Evolutionary conservation across 768 basidiomycete genomes (phyloP).

Genomic region (Lentinus tigrinus): DNA sequence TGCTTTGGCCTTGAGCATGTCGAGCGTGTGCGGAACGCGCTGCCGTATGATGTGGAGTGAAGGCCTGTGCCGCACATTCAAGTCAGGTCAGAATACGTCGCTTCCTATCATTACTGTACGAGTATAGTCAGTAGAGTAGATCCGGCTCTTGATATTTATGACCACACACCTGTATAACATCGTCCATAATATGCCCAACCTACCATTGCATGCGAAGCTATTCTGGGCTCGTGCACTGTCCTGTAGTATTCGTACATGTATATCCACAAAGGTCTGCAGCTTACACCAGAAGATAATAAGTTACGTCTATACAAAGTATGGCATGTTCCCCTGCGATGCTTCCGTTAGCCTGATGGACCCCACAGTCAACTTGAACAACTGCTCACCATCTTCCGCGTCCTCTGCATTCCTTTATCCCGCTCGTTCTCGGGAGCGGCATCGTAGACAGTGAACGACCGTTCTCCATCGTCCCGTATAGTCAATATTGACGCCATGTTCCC

Average conservation of each 20-base stretch:
- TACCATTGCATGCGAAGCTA: background rate
- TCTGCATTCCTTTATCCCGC: constrained; percentile 74
- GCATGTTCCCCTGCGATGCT: constrained; percentile 45
- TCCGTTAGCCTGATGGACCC: background rate
- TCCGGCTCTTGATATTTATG: background rate
- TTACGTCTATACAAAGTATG: constrained; percentile 47
- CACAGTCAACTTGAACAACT: background rate
- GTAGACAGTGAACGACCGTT: constrained; percentile 76
- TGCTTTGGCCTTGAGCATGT: constrained; percentile 29
- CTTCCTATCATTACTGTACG: background rate
- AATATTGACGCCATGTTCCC: constrained; percentile 92
- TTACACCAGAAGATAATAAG: constrained; percentile 1
- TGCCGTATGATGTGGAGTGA: constrained; percentile 30
- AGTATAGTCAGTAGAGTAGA: no score
- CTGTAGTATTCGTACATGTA: background rate
- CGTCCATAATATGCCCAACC: background rate
- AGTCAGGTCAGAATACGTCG: no score
- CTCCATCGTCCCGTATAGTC: constrained; percentile 70
- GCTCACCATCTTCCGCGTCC: constrained; percentile 68
- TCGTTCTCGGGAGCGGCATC: constrained; percentile 89
- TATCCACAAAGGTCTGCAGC: background rate
- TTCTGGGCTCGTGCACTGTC: background rate
- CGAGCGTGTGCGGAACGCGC: constrained; percentile 30
- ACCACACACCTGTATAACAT: background rate
- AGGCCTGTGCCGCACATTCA: no score